Base-by-base conservation (phyloP, 306 rosid genomes). In the Rosa multiflora region DNA sequence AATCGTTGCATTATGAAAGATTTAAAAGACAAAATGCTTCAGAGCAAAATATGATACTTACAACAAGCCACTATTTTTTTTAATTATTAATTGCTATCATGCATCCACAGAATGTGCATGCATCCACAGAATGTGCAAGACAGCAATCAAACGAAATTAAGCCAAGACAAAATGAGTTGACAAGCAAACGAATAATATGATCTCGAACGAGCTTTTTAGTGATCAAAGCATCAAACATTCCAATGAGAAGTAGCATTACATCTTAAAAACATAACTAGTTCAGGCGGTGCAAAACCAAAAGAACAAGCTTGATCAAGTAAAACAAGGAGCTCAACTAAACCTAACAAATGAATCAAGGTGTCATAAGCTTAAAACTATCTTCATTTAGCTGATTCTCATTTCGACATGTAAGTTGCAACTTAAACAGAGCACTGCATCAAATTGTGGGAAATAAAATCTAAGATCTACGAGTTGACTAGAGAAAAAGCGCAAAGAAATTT, bases 361-460 rank as follows among this genome's bases (percentile, higher is more conserved):
- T 6, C 71, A 32, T 5, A 20, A 10, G 48, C 32, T 18, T 20
- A 10, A 76, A 76, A 75, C 6, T 18, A 8, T 43, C 7, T 18
- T 15, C n/a, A 63, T 32, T 29, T 74, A 53, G 39, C 40, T 37
- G 37, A 52, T 18, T 23, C 21, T 29, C 44, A 39, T 78, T 68
- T 8, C 14, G 7, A 73, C 52, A 18, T 17, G 49, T 67, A 40
- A 9, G 6, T 56, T 4, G 12, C 26, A 32, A 47, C 72, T 20
- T 29, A 76, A 63, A 63, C 72, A 46, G 48, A 76, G 72, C n/a
- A 76, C 11, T 11, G 26, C 29, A 73, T 7, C 18, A 29, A 46
- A 82, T 5, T 14, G 35, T 51, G 64, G 15, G 12, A 43, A 9
- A 20, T 32, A 1, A 48, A 18, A 18, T 49, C 72, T 53, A 77